phyloP scores from a whole-genome alignment of 192 early-diverging fungal species.

The Backusella morwellensis region DNA sequence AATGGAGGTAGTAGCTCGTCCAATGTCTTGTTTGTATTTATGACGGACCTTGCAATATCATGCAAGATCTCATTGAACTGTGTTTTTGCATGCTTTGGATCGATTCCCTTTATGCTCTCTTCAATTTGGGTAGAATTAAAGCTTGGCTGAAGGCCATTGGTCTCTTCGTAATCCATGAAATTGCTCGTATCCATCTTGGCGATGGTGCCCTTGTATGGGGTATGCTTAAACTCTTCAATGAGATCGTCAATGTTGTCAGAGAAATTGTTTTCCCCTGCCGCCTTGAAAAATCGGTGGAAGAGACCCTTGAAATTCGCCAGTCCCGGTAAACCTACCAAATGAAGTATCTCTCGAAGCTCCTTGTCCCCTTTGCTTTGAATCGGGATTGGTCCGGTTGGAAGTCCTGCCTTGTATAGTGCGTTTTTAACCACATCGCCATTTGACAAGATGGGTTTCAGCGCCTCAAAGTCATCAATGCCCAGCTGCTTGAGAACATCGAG shows the following conservation, averaged over 20 bases:
- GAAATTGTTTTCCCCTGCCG: neutral
- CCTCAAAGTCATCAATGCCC: neutral
- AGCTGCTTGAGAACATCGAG: neutral
- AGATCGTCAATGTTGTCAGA: neutral
- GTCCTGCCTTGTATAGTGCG: neutral
- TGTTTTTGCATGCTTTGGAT: neutral
- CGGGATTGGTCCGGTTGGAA: neutral
- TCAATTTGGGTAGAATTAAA: neutral
- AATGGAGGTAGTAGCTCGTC: neutral
- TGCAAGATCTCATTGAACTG: neutral
- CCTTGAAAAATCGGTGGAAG: neutral
- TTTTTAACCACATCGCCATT: neutral
- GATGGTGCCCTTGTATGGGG: neutral
- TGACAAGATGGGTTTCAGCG: neutral
- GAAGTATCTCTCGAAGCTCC: neutral
- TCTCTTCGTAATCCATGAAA: neutral
- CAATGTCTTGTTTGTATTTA: neutral
- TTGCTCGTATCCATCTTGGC: neutral
- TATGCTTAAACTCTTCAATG: neutral
- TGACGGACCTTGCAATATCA: neutral
- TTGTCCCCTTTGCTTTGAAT: neutral
- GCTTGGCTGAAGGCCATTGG: neutral
- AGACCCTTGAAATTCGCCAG: neutral
- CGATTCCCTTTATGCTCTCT: neutral
- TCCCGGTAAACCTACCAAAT: neutral